These are phyloP conservation scores for Hamigera avellanea DNA, from an alignment of 495 filamentous ascomycete genomes.

Conservation along the genomic window DNA sequence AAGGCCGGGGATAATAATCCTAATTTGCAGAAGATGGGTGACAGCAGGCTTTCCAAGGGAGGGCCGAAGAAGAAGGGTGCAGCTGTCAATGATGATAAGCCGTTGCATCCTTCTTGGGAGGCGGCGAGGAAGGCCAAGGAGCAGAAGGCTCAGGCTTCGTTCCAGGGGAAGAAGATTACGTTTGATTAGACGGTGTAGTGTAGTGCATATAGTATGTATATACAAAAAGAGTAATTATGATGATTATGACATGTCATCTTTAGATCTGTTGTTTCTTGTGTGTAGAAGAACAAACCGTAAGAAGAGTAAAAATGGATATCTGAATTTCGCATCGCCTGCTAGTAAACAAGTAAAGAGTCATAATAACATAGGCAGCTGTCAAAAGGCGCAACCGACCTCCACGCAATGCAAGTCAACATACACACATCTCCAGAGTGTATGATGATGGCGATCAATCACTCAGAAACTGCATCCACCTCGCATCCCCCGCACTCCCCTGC, in stretches of 20 bases:
- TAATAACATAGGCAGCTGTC: too few relatives aligned
- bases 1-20: too few relatives aligned
- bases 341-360: too few relatives aligned
- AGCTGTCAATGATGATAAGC: constrained; percentile 43
- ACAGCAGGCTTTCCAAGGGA: too few relatives aligned
- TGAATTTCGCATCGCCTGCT: too few relatives aligned
- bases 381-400: too few relatives aligned
- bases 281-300: too few relatives aligned
- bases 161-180: constrained; percentile 78
- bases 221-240: background rate
- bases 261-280: background rate
- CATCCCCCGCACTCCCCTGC: constrained; percentile 8
- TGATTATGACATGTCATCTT: background rate
- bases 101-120: constrained; percentile 89
- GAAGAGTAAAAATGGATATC: too few relatives aligned
- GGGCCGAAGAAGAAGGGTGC: constrained; percentile 1
- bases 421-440: too few relatives aligned
- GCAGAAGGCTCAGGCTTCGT: constrained; percentile 42
- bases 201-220: background rate
- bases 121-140: constrained; percentile 81
- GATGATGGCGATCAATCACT: constrained; percentile 11
- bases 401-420: too few relatives aligned
- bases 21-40: too few relatives aligned
- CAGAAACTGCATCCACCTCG: constrained; percentile 32
- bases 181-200: constrained; percentile 56